Conservation (phyloP, 352 stramenopile species). For the Phytophthora agathidicida region DNA sequence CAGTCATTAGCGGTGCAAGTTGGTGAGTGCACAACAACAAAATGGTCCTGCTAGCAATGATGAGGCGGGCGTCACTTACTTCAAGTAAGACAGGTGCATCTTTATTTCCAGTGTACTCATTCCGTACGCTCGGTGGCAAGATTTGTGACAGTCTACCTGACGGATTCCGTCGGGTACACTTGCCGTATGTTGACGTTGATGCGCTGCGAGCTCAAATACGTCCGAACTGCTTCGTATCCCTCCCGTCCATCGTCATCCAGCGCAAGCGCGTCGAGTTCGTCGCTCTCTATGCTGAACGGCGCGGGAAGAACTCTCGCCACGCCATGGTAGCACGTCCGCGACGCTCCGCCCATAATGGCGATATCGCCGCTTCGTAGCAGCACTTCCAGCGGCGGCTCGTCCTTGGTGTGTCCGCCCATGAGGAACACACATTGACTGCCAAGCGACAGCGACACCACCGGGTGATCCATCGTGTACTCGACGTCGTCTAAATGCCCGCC, state of each 20-base stretch:
- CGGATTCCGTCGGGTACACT: slow-evolving; percentile 64
- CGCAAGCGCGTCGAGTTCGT: slow-evolving; percentile 32
- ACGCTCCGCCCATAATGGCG: slow-evolving; percentile 62
- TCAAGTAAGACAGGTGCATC: background rate
- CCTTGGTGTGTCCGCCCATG: slow-evolving; percentile 69
- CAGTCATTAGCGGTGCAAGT: no score
- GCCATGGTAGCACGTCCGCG: slow-evolving; percentile 75
- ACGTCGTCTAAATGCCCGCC: slow-evolving; percentile 86
- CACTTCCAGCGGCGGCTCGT: slow-evolving; percentile 62
- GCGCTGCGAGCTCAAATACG: slow-evolving; percentile 60
- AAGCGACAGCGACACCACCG: slow-evolving; percentile 81
- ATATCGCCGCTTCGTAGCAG: slow-evolving; percentile 77
- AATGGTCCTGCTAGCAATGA: no score
- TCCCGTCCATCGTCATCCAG: slow-evolving; percentile 19
- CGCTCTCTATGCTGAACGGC: slow-evolving; percentile 35
- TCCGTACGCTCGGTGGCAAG: background rate
- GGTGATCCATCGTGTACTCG: slow-evolving; percentile 84
- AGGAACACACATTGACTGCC: slow-evolving; percentile 79
- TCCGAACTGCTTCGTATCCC: slow-evolving; percentile 48
- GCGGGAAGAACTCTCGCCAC: slow-evolving; percentile 66
- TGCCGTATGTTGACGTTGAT: slow-evolving; percentile 88
- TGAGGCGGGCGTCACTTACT: background rate
- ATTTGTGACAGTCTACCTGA: no score
- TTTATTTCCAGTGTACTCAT: slow-evolving; percentile 11
- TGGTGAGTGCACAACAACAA: no score